Evolutionary conservation across 495 filamentous ascomycete species (phyloP), one percentile per base, ranked within the genome.

Genomic region (Podospora bellae-mahoneyi): DNA sequence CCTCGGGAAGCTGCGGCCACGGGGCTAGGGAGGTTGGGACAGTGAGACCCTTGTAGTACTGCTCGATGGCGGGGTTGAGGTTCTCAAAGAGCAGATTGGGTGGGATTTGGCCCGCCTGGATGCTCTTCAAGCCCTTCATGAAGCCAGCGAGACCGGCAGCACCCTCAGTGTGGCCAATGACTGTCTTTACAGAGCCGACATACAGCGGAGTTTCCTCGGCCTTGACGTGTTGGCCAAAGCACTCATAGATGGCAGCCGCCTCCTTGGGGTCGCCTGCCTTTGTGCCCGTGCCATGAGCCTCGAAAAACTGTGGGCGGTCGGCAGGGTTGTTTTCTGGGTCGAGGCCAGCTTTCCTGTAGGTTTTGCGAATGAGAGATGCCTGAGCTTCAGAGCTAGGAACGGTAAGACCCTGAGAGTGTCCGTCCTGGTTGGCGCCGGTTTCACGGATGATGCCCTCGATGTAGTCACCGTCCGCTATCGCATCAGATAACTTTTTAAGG

Each of bases 371-470:
- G 2, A 87, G 65, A 0, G 72, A 72, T 26, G 79, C 82, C 66
- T 90, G 88, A 0, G 85, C 83, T 6, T 75, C 69, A 3, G 74
- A 67, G 53, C 75, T 84, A 0, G 88, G 88, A 54, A 83, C 74
- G 1, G 30, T 32, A 32, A 32, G 30, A 32, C 82, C 82, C 0
- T 78, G 77, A 0, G 78, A 76, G 4, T 79, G 77, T 20, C 85
- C 84, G 68, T 88, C 85, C 62, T 87, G 78, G 66, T 90, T 89
- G 23, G 83, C 71, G 0, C 78, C 80, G 5, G 81, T 81, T 0
- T 78, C 81, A 4, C 85, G 80, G 66, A 92, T 86, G 0, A 91
- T 77, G 4, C 82, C 85, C 18, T 87, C 78, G 44, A 91, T 86
- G 15, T 81, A 82, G 66, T 86, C 80, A 4, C 79, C 78, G 61